Conservation (phyloP, 2,329 filamentous ascomycete genomes). For the Fusarium transvaalense region DNA sequence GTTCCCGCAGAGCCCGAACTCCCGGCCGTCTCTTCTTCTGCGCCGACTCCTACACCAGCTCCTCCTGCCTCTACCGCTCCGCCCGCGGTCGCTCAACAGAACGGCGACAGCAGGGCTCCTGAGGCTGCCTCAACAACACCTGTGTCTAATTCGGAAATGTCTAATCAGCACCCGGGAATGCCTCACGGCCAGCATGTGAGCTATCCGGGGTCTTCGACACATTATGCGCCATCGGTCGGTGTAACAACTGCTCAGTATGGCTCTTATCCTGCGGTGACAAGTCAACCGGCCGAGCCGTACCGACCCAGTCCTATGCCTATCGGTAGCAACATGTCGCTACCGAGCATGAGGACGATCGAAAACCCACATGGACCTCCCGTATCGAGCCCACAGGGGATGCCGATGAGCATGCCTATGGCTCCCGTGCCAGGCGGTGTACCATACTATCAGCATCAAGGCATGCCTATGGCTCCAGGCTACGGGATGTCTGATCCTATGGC, state of each 20-base stretch:
- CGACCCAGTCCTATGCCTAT: conserved; percentile 48
- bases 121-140: conserved; percentile 45
- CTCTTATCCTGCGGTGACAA: conserved; percentile 49
- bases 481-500: conserved; percentile 60
- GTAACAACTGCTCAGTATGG: conserved; percentile 49
- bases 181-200: conserved; percentile 49
- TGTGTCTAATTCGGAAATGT: conserved; percentile 50
- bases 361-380: conserved; percentile 44
- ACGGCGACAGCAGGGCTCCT: conserved; percentile 51
- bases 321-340: conserved; percentile 53
- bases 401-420: conserved; percentile 51
- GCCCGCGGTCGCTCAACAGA: conserved; percentile 46
- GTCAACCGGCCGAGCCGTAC: conserved; percentile 49
- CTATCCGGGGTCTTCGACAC: conserved; percentile 47
- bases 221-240: conserved; percentile 43
- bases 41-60: conserved; percentile 33
- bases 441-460: conserved; percentile 59
- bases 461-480: conserved; percentile 54
- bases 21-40: conserved; percentile 28
- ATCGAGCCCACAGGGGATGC: conserved; percentile 55
- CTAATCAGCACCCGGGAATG: conserved; percentile 51
- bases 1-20: conserved; percentile 33
- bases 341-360: conserved; percentile 59
- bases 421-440: conserved; percentile 52
- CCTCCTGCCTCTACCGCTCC: conserved; percentile 36